These are phyloP conservation scores for Botrytis galanthina DNA, from an alignment of 2,329 filamentous ascomycete genomes.

Conservation along the genomic window DNA sequence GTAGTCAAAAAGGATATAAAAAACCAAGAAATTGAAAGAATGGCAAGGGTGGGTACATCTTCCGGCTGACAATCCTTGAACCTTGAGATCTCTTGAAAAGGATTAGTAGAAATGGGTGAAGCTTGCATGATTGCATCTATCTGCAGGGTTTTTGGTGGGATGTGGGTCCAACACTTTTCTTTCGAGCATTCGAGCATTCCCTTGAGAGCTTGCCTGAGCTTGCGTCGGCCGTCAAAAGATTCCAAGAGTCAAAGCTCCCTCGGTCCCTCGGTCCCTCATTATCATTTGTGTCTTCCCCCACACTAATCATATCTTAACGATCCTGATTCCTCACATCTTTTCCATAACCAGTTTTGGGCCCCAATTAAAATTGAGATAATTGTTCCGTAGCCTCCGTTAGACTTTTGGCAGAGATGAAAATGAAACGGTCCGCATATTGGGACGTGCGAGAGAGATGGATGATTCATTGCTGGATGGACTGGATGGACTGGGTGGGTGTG, in stretches of 20 bases:
- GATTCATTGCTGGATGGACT: neutral
- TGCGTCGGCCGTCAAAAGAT: neutral
- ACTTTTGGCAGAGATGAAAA: neutral
- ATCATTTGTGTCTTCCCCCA: neutral
- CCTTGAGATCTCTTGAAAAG: neutral
- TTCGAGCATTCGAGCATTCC: neutral
- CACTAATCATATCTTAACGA: neutral
- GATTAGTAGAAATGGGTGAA: neutral
- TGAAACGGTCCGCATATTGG: neutral
- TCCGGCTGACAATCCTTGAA: neutral
- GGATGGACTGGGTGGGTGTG: too few relatives aligned
- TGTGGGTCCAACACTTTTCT: neutral
- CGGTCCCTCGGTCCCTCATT: neutral
- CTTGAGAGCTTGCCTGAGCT: too few relatives aligned
- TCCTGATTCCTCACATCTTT: neutral
- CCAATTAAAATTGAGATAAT: neutral
- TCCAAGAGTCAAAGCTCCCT: slow-evolving; percentile 7
- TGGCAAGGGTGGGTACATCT: neutral
- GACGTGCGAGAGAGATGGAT: neutral
- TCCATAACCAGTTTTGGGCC: neutral
- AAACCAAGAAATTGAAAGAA: slow-evolving; percentile 1
- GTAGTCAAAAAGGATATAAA: neutral
- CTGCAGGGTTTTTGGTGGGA: slow-evolving; percentile 3
- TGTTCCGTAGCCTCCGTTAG: neutral
- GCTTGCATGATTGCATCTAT: too few relatives aligned